These are phyloP conservation scores for Boletellus ananas DNA, from an alignment of 768 basidiomycete genomes.

Conservation along the genomic window DNA sequence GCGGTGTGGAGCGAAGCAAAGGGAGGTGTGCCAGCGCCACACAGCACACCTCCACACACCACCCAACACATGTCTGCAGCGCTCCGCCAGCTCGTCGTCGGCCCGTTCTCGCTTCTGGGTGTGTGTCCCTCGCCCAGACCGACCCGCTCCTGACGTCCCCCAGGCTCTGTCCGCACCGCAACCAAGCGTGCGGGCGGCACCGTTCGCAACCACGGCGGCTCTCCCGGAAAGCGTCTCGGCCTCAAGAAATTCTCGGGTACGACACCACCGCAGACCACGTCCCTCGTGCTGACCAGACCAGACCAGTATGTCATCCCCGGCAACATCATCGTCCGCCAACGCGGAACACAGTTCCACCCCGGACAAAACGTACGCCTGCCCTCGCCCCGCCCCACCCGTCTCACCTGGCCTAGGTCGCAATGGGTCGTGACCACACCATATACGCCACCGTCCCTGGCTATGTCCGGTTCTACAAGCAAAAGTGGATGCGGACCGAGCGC, in stretches of 20 bases:
- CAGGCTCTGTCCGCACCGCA: conserved; percentile 80
- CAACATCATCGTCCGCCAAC: conserved; percentile 93
- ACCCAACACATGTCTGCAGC: conserved; percentile 6
- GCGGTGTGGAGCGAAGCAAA: conserved; percentile 3
- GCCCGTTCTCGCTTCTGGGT: conserved; percentile 51
- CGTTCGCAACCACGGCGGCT: conserved; percentile 88
- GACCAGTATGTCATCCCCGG: conserved; percentile 92
- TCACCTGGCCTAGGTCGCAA: conserved; percentile 59
- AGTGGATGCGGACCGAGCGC: conserved; percentile 68
- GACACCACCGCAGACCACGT: conserved; percentile 15
- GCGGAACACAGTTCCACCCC: conserved; percentile 89
- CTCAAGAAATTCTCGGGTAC: conserved; percentile 94
- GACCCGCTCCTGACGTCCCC: conserved; percentile 1
- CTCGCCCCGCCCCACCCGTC: not conserved
- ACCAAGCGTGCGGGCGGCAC: conserved; percentile 97
- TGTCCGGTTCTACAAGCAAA: conserved; percentile 90
- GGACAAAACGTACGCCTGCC: conserved; percentile 75
- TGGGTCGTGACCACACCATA: conserved; percentile 93
- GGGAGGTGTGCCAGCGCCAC: too few species aligned
- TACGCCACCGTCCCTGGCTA: conserved; percentile 88
- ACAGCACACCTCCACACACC: too few species aligned
- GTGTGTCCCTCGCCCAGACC: not conserved
- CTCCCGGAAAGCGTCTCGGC: conserved; percentile 89
- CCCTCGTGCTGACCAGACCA: conserved; percentile 30
- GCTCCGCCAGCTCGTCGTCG: conserved; percentile 40